A percentile compares a stretch with the other conserved stretches of the same genome.
These are phyloP conservation scores for Paecilomyces sp. DNA, from an alignment of 2,329 filamentous ascomycete species.

Conservation along the genomic window DNA sequence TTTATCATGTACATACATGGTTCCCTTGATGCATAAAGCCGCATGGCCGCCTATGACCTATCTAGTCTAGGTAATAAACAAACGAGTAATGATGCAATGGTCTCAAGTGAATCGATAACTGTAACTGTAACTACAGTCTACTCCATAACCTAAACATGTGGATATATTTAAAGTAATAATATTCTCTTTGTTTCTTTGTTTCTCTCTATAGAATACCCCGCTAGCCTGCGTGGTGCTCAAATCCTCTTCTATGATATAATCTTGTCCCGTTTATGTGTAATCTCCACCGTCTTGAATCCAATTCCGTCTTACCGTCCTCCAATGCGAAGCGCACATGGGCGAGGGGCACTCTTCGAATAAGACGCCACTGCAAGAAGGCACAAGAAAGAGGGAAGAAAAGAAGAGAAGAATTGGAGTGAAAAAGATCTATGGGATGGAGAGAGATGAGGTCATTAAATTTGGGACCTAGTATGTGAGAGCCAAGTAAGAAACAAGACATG, in stretches of 20 bases:
- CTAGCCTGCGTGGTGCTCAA: neutral
- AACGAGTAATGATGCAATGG: no score
- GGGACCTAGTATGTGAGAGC: neutral
- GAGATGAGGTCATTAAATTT: neutral
- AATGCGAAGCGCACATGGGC: no score
- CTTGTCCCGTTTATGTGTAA: neutral
- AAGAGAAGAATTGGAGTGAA: neutral
- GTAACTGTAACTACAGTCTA: no score
- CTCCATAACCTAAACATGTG: no score
- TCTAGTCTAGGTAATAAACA: no score
- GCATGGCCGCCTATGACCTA: no score
- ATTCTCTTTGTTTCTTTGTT: no score
- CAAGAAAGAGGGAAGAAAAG: neutral
- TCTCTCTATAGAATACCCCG: neutral
- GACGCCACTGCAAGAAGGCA: neutral
- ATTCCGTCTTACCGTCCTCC: neutral
- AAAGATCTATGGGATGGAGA: neutral
- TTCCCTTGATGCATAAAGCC: no score
- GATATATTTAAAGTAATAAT: no score
- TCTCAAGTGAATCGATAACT: no score
- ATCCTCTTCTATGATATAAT: neutral
- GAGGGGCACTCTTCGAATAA: no score
- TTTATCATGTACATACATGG: neutral
- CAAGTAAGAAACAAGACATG: neutral
- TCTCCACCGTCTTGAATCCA: neutral